phyloP scores from a whole-genome alignment of 2,329 filamentous ascomycete genomes.

The Pseudocercospora crystallina region DNA sequence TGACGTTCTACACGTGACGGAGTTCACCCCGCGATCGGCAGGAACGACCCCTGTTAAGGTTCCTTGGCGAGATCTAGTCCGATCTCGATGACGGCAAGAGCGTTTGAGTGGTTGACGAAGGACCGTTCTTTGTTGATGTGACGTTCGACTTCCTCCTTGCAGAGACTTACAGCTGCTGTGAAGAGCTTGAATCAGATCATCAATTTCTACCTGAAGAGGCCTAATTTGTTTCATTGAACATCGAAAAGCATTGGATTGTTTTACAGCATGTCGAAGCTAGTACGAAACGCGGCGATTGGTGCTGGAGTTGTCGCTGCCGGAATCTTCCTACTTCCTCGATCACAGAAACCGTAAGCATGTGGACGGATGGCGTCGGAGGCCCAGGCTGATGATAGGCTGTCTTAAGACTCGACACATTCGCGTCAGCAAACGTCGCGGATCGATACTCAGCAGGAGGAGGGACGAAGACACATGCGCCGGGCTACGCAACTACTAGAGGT shows the following conservation, averaged over 20 bases:
- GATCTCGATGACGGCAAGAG: no score
- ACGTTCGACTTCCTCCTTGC: no score
- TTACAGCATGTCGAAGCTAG: conserved; percentile 25
- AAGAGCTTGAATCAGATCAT: no score
- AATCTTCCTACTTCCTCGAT: conserved; percentile 15
- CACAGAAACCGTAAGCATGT: no score
- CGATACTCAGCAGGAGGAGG: conserved; percentile 37
- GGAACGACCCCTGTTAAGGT: background rate
- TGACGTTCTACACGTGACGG: background rate
- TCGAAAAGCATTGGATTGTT: no score
- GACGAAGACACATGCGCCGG: conserved; percentile 36
- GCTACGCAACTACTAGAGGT: conserved; percentile 29
- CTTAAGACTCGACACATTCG: conserved; percentile 37
- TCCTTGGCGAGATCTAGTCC: no score
- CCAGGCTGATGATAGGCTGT: conserved; percentile 26
- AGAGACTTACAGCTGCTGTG: no score
- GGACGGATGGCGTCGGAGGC: no score
- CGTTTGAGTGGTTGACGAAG: no score
- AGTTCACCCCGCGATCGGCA: conserved; percentile 4
- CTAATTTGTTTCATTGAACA: no score
- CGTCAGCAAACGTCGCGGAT: conserved; percentile 36
- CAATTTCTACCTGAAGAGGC: no score
- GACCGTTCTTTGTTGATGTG: no score
- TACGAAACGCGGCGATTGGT: conserved; percentile 33
- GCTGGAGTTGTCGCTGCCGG: conserved; percentile 26